Percentiles rank a stretch among this genome's conserved stretches.
Conservation (phyloP, 306 rosid genomes). For the Trichosanthes truncata region DNA sequence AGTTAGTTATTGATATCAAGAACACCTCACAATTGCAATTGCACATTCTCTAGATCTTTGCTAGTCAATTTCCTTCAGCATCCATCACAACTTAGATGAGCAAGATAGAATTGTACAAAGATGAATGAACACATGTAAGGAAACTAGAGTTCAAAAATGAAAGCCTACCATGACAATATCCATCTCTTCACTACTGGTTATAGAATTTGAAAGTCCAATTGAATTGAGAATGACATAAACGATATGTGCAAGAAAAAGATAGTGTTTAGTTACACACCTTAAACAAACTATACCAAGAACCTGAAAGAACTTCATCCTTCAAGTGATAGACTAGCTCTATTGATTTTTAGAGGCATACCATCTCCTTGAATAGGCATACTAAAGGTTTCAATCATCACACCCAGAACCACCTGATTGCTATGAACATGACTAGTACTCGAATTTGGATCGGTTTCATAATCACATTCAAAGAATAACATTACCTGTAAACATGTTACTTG, state of each 20-base stretch:
- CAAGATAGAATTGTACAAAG: background rate
- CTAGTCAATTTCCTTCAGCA: constrained; percentile 57
- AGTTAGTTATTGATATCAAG: no score
- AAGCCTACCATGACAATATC: constrained; percentile 62
- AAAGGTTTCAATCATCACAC: constrained; percentile 83
- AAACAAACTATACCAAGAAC: no score
- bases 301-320: background rate
- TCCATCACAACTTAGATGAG: constrained; percentile 24
- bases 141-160: background rate
- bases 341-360: constrained; percentile 62
- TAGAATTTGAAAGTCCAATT: constrained; percentile 53
- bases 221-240: constrained; percentile 85
- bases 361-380: constrained; percentile 80
- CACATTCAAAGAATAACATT: no score
- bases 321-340: constrained; percentile 55
- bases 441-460: no score
- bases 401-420: constrained; percentile 59
- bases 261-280: constrained; percentile 5
- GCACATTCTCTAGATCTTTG: constrained; percentile 54
- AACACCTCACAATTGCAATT: constrained; percentile 41
- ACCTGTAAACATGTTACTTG: constrained; percentile 61
- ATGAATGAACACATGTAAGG: background rate
- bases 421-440: no score
- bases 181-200: constrained; percentile 54
- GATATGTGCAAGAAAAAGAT: constrained; percentile 36